These are phyloP conservation scores for Flaveria trinervia DNA, from an alignment of 129 eudicot genomes.

Conservation along the genomic window DNA sequence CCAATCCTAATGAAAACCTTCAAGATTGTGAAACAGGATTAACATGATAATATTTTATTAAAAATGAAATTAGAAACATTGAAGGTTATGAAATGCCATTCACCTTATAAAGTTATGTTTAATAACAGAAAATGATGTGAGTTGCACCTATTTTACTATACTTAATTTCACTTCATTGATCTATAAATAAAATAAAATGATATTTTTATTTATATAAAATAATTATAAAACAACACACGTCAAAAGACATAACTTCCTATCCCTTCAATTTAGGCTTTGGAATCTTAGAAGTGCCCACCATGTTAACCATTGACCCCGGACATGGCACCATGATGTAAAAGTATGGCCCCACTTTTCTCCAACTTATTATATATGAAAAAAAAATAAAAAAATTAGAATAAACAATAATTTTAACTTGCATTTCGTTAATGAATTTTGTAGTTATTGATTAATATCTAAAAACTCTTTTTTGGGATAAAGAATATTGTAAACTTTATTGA, in stretches of 20 bases:
- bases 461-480: no score
- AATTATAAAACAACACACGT: constrained; percentile 3
- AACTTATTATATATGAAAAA: neutral
- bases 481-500: no score
- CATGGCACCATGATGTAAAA: constrained; percentile 21
- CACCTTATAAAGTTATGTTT: no score
- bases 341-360: neutral
- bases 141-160: no score
- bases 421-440: neutral
- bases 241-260: constrained; percentile 21
- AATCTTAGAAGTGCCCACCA: constrained; percentile 28
- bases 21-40: neutral
- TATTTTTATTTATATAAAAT: neutral
- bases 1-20: neutral
- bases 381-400: neutral
- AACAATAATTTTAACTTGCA: neutral
- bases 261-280: constrained; percentile 54
- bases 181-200: neutral
- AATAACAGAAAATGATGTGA: no score
- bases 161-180: neutral
- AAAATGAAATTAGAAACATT: neutral
- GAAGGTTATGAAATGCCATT: neutral
- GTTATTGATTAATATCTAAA: neutral
- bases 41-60: neutral
- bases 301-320: constrained; percentile 17